These are phyloP conservation scores for Cytospora leucostoma DNA, from an alignment of 2,329 filamentous ascomycete species.

Conservation along the genomic window DNA sequence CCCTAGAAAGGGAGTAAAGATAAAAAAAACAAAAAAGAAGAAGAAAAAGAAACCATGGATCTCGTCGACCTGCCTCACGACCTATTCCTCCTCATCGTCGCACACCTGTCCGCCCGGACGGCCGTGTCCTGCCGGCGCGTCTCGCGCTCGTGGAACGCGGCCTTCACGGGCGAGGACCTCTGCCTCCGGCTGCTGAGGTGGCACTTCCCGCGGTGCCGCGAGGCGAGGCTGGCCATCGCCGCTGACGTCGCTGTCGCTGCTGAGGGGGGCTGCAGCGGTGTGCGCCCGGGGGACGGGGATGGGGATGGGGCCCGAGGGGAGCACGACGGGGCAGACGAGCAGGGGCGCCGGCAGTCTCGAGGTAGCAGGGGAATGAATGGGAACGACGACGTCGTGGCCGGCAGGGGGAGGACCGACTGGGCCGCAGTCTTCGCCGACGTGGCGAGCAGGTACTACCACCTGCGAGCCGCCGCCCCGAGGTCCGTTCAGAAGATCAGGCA, in stretches of 20 bases:
- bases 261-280: too few relatives aligned
- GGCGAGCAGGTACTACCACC: conserved; percentile 55
- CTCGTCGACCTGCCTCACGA: conserved; percentile 56
- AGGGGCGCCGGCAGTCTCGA: not conserved
- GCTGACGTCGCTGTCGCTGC: conserved; percentile 25
- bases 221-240: conserved; percentile 46
- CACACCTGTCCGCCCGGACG: conserved; percentile 51
- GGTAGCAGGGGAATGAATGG: not conserved
- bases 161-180: conserved; percentile 51
- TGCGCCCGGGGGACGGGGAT: conserved; percentile 4
- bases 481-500: conserved; percentile 47
- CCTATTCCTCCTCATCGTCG: conserved; percentile 57
- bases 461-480: conserved; percentile 50
- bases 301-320: not conserved
- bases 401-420: conserved; percentile 38
- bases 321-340: not conserved
- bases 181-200: conserved; percentile 50
- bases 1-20: too few relatives aligned
- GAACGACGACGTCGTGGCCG: not conserved
- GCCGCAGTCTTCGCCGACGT: conserved; percentile 49
- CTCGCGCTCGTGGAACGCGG: conserved; percentile 49
- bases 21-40: too few relatives aligned
- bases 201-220: conserved; percentile 55
- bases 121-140: conserved; percentile 54
- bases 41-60: conserved; percentile 32